Base-by-base conservation (phyloP, 1,284 basidiomycete genomes). In the Apiotrichum brassicae region DNA sequence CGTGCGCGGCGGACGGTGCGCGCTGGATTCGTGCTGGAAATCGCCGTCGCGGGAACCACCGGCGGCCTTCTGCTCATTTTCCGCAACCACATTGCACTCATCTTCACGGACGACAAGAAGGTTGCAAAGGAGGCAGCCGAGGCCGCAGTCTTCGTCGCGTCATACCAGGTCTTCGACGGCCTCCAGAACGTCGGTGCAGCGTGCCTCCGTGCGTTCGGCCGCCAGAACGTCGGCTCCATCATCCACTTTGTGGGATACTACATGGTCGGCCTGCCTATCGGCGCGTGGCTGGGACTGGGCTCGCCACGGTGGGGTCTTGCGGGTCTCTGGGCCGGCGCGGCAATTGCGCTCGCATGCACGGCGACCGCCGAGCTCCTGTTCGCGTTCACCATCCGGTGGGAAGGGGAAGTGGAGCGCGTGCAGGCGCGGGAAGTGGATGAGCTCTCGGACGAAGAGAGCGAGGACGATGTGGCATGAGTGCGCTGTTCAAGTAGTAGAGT, bases 291-390 rank as follows among this genome's bases (percentile, higher is more conserved):
- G 19, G 60, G 58, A 6, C 56, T 63, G 33, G 53, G 50, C 2
- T 22, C 38, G 14, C 49, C 49, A 4, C 28, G 35, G 7, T 59
- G 56, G 56, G 62, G 63, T 4, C 54, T 65, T 8, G 28, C 39
- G 5, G 63, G 63, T 7, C 54, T 65, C 2, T 65, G 63, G 63
- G 51, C 58, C 3, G 63, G 58, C 8, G 60, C 59, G 33, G 59
- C 56, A 16, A 39, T 53, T 5, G 56, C 61, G 18, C 58, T 63
- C 6, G 44, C 41, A 12, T 46, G 53, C 23, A 59, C 58, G 9
- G 28, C 52, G 14, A 35, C 50, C 1, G 45, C 52, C 2, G 61
- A 61, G 53, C 49, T 63, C 13, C 35, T 48, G 6, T 37, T 63
- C 16, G 57, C 54, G 14, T 43, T 52, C 20, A 43, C 42, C n/a